phyloP scores from a whole-genome alignment of 345 rosid genomes.

The Pelargonium nanum region DNA sequence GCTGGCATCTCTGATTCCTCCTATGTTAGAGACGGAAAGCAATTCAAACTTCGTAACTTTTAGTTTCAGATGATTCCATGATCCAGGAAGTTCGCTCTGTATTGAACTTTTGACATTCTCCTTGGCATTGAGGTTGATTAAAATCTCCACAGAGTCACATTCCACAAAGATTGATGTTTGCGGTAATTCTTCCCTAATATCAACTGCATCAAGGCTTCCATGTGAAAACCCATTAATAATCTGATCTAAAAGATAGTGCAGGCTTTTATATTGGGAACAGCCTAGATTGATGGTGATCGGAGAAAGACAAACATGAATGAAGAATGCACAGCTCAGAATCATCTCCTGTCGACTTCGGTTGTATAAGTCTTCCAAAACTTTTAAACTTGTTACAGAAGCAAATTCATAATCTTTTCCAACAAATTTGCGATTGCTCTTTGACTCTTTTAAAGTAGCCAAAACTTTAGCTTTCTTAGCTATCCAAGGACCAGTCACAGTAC shows the following conservation, averaged over 20 bases:
- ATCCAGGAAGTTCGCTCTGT: conserved; percentile 82
- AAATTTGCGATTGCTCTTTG: conserved; percentile 32
- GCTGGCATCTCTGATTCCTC: conserved; percentile 47
- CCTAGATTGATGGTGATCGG: conserved; percentile 33
- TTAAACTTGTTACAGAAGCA: conserved; percentile 48
- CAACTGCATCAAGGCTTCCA: conserved; percentile 20
- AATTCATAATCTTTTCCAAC: conserved; percentile 54
- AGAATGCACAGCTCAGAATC: conserved; percentile 47
- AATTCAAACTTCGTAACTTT: conserved; percentile 46
- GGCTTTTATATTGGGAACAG: conserved; percentile 34
- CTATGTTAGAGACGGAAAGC: conserved; percentile 63
- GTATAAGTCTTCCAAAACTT: conserved; percentile 40
- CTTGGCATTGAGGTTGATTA: conserved; percentile 46
- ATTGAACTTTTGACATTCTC: conserved; percentile 38
- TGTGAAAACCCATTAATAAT: conserved; percentile 32
- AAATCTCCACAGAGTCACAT: conserved; percentile 64
- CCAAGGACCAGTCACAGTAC: conserved; percentile 49
- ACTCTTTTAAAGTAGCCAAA: conserved; percentile 51
- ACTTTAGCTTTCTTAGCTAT: conserved; percentile 65
- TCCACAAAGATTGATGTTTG: conserved; percentile 65
- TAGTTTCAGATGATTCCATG: conserved; percentile 62
- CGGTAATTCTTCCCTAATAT: conserved; percentile 19
- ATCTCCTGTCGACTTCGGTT: conserved; percentile 51
- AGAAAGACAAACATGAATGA: conserved; percentile 48
- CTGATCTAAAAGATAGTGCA: conserved; percentile 42